These are phyloP conservation scores for Marvania coccoides DNA, from an alignment of 139 green algal species.

Conservation along the genomic window DNA sequence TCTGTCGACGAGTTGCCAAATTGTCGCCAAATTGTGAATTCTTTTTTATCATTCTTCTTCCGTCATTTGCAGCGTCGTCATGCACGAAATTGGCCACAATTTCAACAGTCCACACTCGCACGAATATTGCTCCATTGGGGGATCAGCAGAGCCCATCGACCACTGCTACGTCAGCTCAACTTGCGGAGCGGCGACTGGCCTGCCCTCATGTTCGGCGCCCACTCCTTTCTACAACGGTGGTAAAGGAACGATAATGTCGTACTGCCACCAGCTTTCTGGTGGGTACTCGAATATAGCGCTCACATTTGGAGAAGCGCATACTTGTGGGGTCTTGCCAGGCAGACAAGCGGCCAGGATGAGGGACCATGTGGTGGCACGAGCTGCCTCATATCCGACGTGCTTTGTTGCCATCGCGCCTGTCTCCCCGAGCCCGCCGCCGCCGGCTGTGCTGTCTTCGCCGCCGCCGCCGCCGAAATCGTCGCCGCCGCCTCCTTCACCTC, in stretches of 20 bases:
- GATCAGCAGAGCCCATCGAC: not conserved
- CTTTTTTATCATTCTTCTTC: too few species aligned
- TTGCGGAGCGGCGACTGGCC: not conserved
- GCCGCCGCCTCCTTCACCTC: too few species aligned
- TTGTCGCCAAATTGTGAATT: too few species aligned
- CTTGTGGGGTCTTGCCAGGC: not conserved
- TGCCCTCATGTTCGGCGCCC: not conserved
- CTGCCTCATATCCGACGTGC: too few species aligned
- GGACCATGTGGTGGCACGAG: not conserved
- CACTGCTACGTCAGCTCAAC: not conserved
- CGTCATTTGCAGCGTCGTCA: too few species aligned
- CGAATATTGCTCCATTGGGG: constrained; percentile 6
- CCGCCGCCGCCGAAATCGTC: too few species aligned
- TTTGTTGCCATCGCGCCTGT: too few species aligned
- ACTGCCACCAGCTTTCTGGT: not conserved
- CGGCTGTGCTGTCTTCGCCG: too few species aligned
- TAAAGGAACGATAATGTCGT: not conserved
- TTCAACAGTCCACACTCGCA: not conserved
- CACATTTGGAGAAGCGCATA: not conserved
- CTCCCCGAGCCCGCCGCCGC: too few species aligned
- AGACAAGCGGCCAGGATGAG: not conserved
- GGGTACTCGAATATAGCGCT: not conserved
- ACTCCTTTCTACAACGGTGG: not conserved
- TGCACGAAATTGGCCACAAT: constrained; percentile 2
- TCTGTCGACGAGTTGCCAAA: too few species aligned